Conservation (phyloP, 169 alveolate species). For the Eimeria maxima region DNA sequence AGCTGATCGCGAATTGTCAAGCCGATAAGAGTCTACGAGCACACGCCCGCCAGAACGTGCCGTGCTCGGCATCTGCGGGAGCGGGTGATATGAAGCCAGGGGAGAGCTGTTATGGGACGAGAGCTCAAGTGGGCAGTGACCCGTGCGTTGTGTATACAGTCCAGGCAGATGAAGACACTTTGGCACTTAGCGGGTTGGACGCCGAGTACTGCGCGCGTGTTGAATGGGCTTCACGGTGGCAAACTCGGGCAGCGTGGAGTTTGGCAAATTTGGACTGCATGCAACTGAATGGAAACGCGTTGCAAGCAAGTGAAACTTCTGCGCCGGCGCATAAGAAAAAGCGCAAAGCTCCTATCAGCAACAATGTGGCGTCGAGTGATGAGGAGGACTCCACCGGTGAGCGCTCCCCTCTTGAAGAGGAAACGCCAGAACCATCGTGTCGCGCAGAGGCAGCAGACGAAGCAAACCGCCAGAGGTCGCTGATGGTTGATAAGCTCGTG, state of each 20-base stretch:
- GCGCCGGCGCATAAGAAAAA: background rate
- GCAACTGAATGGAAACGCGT: background rate
- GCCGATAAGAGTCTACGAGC: background rate
- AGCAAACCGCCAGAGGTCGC: slow-evolving; percentile 24
- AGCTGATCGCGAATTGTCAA: background rate
- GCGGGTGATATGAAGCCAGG: background rate
- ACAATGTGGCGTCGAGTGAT: slow-evolving; percentile 28
- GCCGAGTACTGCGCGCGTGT: slow-evolving; percentile 74
- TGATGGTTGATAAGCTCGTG: slow-evolving; percentile 74
- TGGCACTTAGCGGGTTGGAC: slow-evolving; percentile 73
- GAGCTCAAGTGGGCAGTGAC: background rate
- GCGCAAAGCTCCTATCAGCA: slow-evolving; percentile 3
- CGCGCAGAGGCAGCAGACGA: slow-evolving; percentile 48
- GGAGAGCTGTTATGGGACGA: background rate
- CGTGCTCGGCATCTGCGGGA: background rate
- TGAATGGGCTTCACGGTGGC: slow-evolving; percentile 31
- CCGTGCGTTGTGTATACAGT: slow-evolving; percentile 51
- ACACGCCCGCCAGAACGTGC: background rate
- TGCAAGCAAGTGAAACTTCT: background rate
- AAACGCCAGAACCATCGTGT: background rate
- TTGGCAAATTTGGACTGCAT: background rate
- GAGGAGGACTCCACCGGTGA: slow-evolving; percentile 20
- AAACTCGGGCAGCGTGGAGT: background rate
- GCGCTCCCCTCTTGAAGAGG: slow-evolving; percentile 22
- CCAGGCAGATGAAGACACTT: slow-evolving; percentile 73